Conservation (phyloP, 345 rosid genomes). For the Turritis glabra region DNA sequence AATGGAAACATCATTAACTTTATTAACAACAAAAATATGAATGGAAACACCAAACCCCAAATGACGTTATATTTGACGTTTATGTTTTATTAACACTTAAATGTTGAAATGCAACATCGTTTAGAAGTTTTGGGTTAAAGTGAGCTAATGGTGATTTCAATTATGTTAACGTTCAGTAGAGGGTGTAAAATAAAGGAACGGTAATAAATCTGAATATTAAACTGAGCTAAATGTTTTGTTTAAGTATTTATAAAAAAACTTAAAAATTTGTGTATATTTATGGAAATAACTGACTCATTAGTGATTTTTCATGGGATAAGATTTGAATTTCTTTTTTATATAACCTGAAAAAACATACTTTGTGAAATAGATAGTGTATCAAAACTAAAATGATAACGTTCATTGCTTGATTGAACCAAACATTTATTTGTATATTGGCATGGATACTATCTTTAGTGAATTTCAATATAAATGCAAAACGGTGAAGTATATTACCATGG, state of each 20-base stretch:
- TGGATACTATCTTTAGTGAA: background rate
- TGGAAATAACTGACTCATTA: too few species aligned
- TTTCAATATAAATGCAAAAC: background rate
- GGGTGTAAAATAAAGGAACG: too few species aligned
- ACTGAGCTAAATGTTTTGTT: background rate
- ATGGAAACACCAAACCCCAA: too few species aligned
- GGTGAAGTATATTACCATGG: conserved; percentile 47
- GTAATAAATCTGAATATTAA: background rate
- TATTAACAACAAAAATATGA: too few species aligned
- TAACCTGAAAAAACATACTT: background rate
- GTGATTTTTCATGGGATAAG: background rate
- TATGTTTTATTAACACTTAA: background rate
- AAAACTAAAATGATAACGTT: background rate
- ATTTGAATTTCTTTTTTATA: background rate
- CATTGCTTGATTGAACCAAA: background rate
- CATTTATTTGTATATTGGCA: background rate
- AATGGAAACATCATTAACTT: background rate
- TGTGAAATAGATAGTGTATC: background rate
- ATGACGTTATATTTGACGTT: background rate
- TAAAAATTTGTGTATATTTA: background rate
- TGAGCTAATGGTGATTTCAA: background rate
- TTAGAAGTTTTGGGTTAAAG: background rate
- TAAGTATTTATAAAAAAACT: background rate
- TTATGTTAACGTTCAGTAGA: background rate
- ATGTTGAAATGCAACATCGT: background rate